Percentiles rank a stretch among this genome's conserved stretches.
Conservation (phyloP, 2,329 filamentous ascomycete genomes). For the Aureobasidium zeae region DNA sequence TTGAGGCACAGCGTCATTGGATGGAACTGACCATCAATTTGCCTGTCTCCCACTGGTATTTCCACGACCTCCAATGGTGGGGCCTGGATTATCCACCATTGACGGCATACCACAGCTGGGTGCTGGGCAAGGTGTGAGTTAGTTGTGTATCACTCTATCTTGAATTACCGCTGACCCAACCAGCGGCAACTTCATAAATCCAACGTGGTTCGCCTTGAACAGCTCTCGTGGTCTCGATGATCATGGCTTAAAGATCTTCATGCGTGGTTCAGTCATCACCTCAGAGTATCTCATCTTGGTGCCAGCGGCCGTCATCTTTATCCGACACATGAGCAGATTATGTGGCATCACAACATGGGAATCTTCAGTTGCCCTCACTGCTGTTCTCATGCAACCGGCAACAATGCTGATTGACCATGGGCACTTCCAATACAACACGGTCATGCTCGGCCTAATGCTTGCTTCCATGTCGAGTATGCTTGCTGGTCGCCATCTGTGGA, state of each 20-base stretch:
- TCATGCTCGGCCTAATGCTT: constrained; percentile 88
- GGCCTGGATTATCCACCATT: constrained; percentile 94
- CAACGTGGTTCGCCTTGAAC: constrained; percentile 79
- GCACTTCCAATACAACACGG: constrained; percentile 96
- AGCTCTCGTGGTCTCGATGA: constrained; percentile 75
- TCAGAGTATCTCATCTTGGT: constrained; percentile 89
- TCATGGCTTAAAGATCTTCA: constrained; percentile 76
- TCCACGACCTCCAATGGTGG: constrained; percentile 95
- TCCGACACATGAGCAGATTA: constrained; percentile 67
- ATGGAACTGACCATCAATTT: constrained; percentile 92
- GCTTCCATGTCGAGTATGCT: constrained; percentile 83
- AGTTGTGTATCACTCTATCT: background rate
- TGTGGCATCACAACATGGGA: constrained; percentile 75
- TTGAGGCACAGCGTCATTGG: constrained; percentile 97
- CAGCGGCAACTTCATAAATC: constrained; percentile 65
- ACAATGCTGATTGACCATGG: constrained; percentile 90
- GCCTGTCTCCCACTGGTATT: constrained; percentile 93
- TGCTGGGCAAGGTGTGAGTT: constrained; percentile 68
- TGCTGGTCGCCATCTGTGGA: constrained; percentile 76
- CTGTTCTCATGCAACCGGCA: constrained; percentile 83
- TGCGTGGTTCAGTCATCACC: constrained; percentile 82
- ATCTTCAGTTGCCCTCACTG: constrained; percentile 72
- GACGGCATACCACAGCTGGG: constrained; percentile 96
- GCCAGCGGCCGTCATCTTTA: constrained; percentile 75
- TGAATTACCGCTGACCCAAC: constrained; percentile 18